Conservation (phyloP, 1,284 basidiomycete species). For the Caloboletus firmus region DNA sequence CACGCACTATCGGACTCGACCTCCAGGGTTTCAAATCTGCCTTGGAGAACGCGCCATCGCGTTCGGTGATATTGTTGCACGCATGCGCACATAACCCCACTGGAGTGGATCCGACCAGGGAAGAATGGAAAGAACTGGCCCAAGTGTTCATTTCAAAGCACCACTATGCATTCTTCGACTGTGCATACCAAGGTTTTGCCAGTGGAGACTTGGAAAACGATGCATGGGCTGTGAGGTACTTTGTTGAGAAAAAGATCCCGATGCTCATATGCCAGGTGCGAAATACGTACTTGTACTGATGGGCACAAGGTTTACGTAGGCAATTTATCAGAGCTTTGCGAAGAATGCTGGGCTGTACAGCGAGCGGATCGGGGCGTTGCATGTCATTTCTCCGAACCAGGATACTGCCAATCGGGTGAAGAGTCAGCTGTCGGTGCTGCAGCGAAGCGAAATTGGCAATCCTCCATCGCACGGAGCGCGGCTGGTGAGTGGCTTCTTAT, state of each 20-base stretch:
- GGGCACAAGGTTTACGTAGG: constrained; percentile 13
- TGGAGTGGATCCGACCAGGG: constrained; percentile 88
- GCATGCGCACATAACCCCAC: constrained; percentile 97
- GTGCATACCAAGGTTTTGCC: constrained; percentile 93
- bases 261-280: constrained; percentile 84
- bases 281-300: background rate
- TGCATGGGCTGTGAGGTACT: constrained; percentile 75
- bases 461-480: constrained; percentile 90
- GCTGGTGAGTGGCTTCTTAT: constrained; percentile 53
- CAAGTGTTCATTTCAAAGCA: constrained; percentile 72
- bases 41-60: constrained; percentile 62
- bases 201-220: constrained; percentile 81
- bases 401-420: constrained; percentile 73
- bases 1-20: constrained; percentile 86
- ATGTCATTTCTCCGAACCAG: constrained; percentile 62
- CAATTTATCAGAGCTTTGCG: constrained; percentile 74
- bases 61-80: constrained; percentile 88
- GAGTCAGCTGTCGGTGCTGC: constrained; percentile 85
- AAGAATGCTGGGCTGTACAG: constrained; percentile 96
- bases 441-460: constrained; percentile 92
- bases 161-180: constrained; percentile 94
- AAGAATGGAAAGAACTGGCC: constrained; percentile 86
- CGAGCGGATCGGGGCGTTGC: constrained; percentile 85
- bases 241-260: constrained; percentile 72
- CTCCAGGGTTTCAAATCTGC: constrained; percentile 72